Evolutionary conservation across 352 stramenopile genomes (phyloP).

Genomic region (Phytophthora constricta): DNA sequence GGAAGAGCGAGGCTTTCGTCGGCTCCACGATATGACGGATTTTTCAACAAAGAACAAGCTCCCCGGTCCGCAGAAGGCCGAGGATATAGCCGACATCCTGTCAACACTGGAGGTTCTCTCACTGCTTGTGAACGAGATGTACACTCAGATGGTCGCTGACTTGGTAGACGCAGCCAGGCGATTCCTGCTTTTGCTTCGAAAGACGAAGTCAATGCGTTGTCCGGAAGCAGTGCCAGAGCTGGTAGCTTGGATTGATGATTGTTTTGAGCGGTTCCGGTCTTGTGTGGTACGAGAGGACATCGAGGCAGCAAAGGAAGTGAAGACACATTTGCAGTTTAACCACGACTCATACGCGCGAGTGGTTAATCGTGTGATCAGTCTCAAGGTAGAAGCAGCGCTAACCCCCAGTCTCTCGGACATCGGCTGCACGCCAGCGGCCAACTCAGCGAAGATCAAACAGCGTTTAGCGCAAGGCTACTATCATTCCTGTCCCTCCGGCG

Average conservation of each 20-base stretch:
- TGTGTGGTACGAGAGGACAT: neutral
- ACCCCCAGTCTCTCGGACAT: neutral
- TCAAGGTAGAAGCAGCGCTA: neutral
- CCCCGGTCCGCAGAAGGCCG: neutral
- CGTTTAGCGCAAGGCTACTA: neutral
- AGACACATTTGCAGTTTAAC: constrained; percentile 3
- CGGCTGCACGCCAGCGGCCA: neutral
- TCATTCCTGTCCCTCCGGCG: neutral
- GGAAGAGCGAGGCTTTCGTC: neutral
- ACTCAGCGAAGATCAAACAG: neutral
- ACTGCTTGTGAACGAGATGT: constrained; percentile 11
- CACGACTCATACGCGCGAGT: constrained; percentile 10
- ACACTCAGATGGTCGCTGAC: neutral
- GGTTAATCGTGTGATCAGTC: constrained; percentile 4
- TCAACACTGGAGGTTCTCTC: constrained; percentile 8
- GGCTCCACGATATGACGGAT: constrained; percentile 16
- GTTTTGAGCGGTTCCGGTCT: constrained; percentile 3
- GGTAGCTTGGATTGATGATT: constrained; percentile 13
- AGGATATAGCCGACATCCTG: neutral
- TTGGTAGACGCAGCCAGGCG: neutral
- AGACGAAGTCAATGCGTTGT: neutral
- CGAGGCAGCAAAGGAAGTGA: neutral
- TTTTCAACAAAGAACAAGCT: constrained; percentile 22
- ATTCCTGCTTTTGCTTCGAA: constrained; percentile 3
- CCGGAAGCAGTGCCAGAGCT: constrained; percentile 9